Conservation (phyloP, 768 basidiomycete species). For the Podaxis rugospora region DNA sequence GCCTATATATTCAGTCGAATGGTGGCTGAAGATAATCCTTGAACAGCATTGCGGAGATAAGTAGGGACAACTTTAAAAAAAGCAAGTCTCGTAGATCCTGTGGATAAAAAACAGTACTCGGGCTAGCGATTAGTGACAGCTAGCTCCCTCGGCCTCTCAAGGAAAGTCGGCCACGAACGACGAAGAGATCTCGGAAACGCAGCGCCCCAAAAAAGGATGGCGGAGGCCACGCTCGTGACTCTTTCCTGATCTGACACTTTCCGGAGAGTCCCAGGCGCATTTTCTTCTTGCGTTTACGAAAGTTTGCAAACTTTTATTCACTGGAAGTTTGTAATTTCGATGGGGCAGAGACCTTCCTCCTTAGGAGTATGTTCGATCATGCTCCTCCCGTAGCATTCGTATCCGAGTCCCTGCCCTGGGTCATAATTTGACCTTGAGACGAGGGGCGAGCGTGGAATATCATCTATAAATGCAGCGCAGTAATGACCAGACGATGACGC, state of each 20-base stretch:
- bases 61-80: neutral
- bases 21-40: neutral
- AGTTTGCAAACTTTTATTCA: constrained; percentile 39
- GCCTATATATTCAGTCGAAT: neutral
- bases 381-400: constrained; percentile 30
- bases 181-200: constrained; percentile 24
- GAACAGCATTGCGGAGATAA: neutral
- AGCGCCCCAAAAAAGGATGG: constrained; percentile 64
- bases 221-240: constrained; percentile 55
- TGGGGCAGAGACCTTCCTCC: constrained; percentile 36
- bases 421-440: constrained; percentile 28
- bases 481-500: too few species aligned
- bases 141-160: too few species aligned
- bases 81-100: neutral
- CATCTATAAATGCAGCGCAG: too few species aligned
- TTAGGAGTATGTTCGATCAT: constrained; percentile 52
- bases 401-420: constrained; percentile 29
- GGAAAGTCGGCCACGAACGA: too few species aligned
- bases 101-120: neutral
- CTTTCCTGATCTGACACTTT: constrained; percentile 54
- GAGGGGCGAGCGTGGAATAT: too few species aligned
- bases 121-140: neutral
- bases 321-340: constrained; percentile 53
- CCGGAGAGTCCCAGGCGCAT: constrained; percentile 52
- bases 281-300: constrained; percentile 49